phyloP scores from a whole-genome alignment of 108 stramenopile genomes.

The Ochromonas danica region DNA sequence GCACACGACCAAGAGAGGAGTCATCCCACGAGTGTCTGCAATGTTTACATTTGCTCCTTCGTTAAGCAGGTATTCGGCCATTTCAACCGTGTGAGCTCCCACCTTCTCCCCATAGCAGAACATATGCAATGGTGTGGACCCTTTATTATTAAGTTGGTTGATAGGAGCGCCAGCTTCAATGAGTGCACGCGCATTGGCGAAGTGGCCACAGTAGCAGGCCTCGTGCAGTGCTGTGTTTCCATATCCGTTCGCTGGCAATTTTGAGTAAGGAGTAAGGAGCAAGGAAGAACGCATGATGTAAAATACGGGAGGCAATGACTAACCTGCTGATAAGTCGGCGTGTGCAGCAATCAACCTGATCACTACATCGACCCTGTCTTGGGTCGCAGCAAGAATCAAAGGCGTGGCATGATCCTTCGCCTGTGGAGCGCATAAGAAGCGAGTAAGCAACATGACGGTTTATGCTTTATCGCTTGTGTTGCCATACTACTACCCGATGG shows the following conservation, averaged over 20 bases:
- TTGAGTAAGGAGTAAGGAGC: too few species aligned
- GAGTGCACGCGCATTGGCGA: neutral
- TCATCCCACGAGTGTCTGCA: neutral
- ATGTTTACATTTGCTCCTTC: neutral
- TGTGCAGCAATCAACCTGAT: too few species aligned
- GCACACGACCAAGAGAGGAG: neutral
- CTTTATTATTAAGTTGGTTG: neutral
- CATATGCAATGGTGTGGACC: neutral
- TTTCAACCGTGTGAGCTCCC: neutral
- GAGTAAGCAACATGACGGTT: too few species aligned
- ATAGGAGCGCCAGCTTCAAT: neutral
- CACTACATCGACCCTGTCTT: too few species aligned
- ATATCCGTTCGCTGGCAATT: neutral
- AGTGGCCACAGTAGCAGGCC: neutral
- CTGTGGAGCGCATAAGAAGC: too few species aligned
- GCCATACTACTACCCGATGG: too few species aligned
- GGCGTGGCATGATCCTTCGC: too few species aligned
- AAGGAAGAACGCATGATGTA: too few species aligned
- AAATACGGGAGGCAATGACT: too few species aligned
- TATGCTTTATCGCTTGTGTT: too few species aligned
- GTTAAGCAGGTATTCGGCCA: neutral
- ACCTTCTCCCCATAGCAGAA: neutral
- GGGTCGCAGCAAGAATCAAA: too few species aligned
- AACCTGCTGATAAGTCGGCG: too few species aligned
- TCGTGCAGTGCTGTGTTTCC: constrained; percentile 11